Evolutionary conservation across 495 filamentous ascomycete genomes (phyloP), one percentile per base, ranked within the genome.

Genomic region (Cercophora samala): DNA sequence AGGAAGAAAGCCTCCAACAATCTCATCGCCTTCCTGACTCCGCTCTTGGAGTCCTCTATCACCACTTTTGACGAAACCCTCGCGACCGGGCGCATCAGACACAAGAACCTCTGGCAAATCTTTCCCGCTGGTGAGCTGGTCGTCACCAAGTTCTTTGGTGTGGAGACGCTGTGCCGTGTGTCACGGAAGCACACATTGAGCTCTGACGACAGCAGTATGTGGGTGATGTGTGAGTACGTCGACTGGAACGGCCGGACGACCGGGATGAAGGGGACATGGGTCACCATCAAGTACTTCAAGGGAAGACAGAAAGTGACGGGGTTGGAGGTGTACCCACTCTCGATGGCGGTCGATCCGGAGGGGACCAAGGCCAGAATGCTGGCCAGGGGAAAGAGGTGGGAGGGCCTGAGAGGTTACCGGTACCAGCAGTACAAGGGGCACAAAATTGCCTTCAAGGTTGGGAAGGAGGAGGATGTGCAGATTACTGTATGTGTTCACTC

Each of bases 161-260:
- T 66, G 58, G 58, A 69, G 11, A 69, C 55, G 51, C 53, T 68
- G 22, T 76, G 15, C 55, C 69, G 71, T n/a, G 75, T 70, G 9
- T 29, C 52, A 22, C 21, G 58, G 17, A 55, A 62, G n/a, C 64
- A 52, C 29, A 51, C 29, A 5, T 17, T 46, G 63, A 67, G 37
- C 3, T 21, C 19, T 0, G 5, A 15, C 21, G 52, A 19, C 25
- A 13, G 5, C 4, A 51, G 2, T 81, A 67, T 65, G 37, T 13
- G 1, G 21, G 58, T 83, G n/a, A 51, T 26, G 0, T 67, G 73
- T 42, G 71, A 80, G 42, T 83, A 83, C 62, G 74, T 89, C 26
- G 85, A 89, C 64, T 88, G 81, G 68, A 81, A 89, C 66, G 88
- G 89, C 2, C 74, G 77, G 2, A 70, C 67, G 0, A 86, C 87